Base-by-base conservation (phyloP, 768 basidiomycete species). In the Strobilomyces dryophilus region DNA sequence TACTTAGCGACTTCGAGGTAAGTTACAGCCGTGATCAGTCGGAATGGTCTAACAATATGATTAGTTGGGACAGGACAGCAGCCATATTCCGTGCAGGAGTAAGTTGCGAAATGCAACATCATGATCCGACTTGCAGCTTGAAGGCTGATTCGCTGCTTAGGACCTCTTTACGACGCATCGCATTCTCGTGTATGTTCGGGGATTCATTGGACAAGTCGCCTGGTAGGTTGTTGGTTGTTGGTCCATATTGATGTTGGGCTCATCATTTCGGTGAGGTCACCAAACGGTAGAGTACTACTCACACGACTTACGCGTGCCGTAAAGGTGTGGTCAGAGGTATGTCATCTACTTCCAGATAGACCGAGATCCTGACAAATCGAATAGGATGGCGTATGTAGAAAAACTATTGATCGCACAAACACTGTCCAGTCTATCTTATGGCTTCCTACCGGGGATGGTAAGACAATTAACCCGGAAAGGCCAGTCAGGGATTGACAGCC, bases 151-250 rank as follows among this genome's bases (percentile, higher is more conserved):
- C 46, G 17, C 18, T 35, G 24, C 52, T 45, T 55, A 79, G 78
- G 75, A 76, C 34, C 65, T 67, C 15, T 66, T 77, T 44, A 68
- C 69, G 10, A 66, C 67, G 18, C 77, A 79, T 56, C 73, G 78
- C 47, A 71, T 75, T 32, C 70, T 80, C 1, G 77, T 77, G 14
- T 79, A 80, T 50, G 76, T 76, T 27, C 70, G 72, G 41, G 79
- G 76, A 31, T 82, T 81, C 63, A 74, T 80, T 54, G 74, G 74
- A 27, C 79, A 81, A 61, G 79, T 81, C 20, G 79, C 78, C 7
- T 81, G 79, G 78, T 78, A 61, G 44, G 55, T 14, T 49, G 5
- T 35, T n/a, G 5, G 34, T 49, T 40, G 37, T 43, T 35, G 49
- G 2, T 18, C 31, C 45, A 32, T 31, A 20, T 41, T 50, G 18